A percentile compares a stretch with the other conserved stretches of the same genome.
These are phyloP conservation scores for Purpureocillium lavendulum DNA, from an alignment of 2,329 filamentous ascomycete species.

Conservation along the genomic window DNA sequence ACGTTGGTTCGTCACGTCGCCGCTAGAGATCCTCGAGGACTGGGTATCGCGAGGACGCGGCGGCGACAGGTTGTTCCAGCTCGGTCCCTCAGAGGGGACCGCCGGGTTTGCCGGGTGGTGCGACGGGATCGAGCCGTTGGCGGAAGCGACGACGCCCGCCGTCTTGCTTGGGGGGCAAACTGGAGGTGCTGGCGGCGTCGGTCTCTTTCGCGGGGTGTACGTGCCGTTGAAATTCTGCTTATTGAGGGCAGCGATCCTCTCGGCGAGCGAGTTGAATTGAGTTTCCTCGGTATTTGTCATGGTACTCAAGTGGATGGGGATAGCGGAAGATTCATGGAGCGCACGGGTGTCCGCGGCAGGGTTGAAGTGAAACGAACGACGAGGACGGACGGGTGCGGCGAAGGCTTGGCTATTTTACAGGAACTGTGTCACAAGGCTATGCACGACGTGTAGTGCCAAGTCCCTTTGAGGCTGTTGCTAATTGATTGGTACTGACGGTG, in stretches of 20 bases:
- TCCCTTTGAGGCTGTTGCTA: too few species aligned
- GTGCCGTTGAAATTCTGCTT: slow-evolving; percentile 45
- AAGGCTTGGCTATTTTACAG: too few species aligned
- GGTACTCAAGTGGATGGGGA: neutral
- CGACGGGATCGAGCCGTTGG: slow-evolving; percentile 10
- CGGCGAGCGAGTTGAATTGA: slow-evolving; percentile 50
- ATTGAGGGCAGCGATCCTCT: slow-evolving; percentile 57
- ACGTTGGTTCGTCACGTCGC: slow-evolving; percentile 1
- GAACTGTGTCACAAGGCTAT: too few species aligned
- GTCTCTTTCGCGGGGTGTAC: slow-evolving; percentile 32
- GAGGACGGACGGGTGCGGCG: too few species aligned
- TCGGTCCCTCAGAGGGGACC: slow-evolving; percentile 30
- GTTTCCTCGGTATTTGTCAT: slow-evolving; percentile 58
- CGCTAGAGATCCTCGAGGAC: slow-evolving; percentile 7
- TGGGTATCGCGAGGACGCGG: slow-evolving; percentile 23
- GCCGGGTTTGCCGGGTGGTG: slow-evolving; percentile 21
- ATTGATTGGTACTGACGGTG: too few species aligned
- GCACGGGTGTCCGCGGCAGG: too few species aligned
- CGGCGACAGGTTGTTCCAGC: slow-evolving; percentile 20
- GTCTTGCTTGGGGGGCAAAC: slow-evolving; percentile 30
- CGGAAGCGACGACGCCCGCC: too few species aligned
- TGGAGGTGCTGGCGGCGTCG: slow-evolving; percentile 29
- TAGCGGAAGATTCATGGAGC: neutral
- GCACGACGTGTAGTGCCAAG: too few species aligned
- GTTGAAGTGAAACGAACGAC: too few species aligned